Conservation (phyloP, 352 stramenopile species). For the Globisporangium megalacanthum region DNA sequence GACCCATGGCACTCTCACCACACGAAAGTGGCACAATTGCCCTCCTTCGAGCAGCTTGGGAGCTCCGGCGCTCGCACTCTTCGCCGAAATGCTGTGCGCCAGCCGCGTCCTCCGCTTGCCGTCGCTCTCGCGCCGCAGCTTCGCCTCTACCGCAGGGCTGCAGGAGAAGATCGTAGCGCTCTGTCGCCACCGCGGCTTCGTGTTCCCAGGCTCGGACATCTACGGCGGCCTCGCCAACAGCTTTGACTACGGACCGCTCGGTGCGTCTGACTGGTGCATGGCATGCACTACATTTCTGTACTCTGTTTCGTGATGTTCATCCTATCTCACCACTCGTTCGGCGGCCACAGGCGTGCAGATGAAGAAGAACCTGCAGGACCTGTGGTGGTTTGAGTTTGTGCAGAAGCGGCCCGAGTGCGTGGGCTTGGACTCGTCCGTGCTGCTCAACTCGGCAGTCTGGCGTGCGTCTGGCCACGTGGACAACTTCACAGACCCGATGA, state of each 20-base stretch:
- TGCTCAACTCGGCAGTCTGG: constrained; percentile 95
- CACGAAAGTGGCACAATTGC: too few relatives aligned
- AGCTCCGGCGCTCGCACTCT: too few relatives aligned
- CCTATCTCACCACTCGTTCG: not conserved
- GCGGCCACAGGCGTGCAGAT: constrained; percentile 35
- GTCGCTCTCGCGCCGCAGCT: too few relatives aligned
- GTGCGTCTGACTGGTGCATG: constrained; percentile 11
- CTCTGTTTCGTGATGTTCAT: not conserved
- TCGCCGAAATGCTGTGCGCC: too few relatives aligned
- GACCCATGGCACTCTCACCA: too few relatives aligned
- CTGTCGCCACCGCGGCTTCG: constrained; percentile 89
- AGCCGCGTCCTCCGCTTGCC: too few relatives aligned
- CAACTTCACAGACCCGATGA: constrained; percentile 98
- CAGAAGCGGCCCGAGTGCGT: constrained; percentile 92
- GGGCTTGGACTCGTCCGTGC: constrained; percentile 94
- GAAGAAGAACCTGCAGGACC: constrained; percentile 97
- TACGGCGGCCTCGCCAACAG: constrained; percentile 97
- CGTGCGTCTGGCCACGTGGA: constrained; percentile 94
- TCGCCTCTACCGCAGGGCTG: constrained; percentile 8
- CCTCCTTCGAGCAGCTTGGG: too few relatives aligned
- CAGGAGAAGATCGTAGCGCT: constrained; percentile 77
- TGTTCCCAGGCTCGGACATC: constrained; percentile 94
- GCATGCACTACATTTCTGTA: not conserved
- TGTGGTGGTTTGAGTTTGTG: constrained; percentile 97
- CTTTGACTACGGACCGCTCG: constrained; percentile 96